Base-by-base conservation (phyloP, 805 yeast genomes). In the Peterozyma toletana region DNA sequence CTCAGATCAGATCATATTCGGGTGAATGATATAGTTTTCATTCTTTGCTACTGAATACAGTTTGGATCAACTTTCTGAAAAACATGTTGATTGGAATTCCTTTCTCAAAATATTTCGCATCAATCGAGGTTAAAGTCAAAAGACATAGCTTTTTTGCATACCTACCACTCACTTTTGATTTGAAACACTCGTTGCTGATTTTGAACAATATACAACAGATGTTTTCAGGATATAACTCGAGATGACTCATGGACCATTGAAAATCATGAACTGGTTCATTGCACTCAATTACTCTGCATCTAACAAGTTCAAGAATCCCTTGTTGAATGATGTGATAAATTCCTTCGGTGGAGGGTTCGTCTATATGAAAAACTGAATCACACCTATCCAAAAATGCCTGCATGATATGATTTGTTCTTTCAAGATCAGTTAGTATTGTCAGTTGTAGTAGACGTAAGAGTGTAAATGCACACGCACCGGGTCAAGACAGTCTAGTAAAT, bases 301-400 rank as follows among this genome's bases (percentile, higher is more conserved):
- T 14, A 30, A 40, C 21, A 10, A 40, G 34, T 11, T 40, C 42
- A 30, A 33, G 33, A 5, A 40, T 33, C 9, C 11, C 16, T 5
- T 35, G 14, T 9, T 30, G 17, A 9, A 40, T 21, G 1, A 40
- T 33, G 15, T 7, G 33, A 21, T 33, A 40, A 18, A 40, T 40
- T 11, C 16, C n/a, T 17, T 40, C 33, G 5, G n/a, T 15, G 11
- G 38, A 21, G 9, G 42, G 42, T 11, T 33, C 6, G 2, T 34
- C 37, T 13, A 40, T 18, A 10, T 14, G 17, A 33, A 40, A 40
- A 5, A 40, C 34, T 3, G 38, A 33, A 34, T 68, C 73, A 5
- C 65, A 65, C 37, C 74, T 52, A 49, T 68, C 74, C 6, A 66
- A 37, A 45, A 69, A 68, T 1, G 74, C 27, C 27, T 21, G 27